A percentile compares a stretch with the other conserved stretches of the same genome.
Conservation (phyloP, 306 rosid species). For the Purshia tridentata region DNA sequence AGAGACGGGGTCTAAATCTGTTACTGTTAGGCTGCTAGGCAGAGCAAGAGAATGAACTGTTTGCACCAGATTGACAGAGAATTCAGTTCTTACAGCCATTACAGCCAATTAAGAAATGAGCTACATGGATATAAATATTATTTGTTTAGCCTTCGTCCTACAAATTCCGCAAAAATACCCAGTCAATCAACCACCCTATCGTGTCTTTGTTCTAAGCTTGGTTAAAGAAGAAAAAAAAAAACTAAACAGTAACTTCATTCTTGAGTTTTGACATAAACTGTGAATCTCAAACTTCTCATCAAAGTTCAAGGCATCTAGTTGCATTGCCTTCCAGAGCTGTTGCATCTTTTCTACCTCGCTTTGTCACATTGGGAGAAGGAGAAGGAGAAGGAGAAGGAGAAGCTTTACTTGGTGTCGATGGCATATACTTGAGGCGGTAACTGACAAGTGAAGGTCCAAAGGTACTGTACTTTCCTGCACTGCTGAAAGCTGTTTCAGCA, state of each 20-base stretch:
- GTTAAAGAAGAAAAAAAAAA: not conserved
- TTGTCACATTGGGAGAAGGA: conserved; percentile 20
- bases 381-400: conserved; percentile 16
- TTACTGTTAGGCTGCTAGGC: no score
- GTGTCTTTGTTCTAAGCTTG: not conserved
- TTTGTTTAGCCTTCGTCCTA: conserved; percentile 17
- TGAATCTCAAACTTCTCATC: not conserved
- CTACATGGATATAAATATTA: conserved; percentile 9
- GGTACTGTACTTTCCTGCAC: conserved; percentile 74
- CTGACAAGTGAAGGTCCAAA: conserved; percentile 81
- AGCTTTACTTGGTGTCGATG: conserved; percentile 30
- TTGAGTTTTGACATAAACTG: not conserved
- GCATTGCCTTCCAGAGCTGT: conserved; percentile 26
- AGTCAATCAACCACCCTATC: conserved; percentile 30
- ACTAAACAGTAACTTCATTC: not conserved
- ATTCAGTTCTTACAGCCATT: conserved; percentile 2
- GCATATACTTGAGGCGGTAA: conserved; percentile 71
- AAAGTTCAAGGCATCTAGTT: conserved; percentile 28
- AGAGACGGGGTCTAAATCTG: no score
- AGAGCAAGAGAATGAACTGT: not conserved
- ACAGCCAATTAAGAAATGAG: conserved; percentile 12
- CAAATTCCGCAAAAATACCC: conserved; percentile 12
- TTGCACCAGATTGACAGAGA: not conserved
- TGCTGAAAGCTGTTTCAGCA: conserved; percentile 81
- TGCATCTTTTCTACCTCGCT: conserved; percentile 34